phyloP scores from a whole-genome alignment of 306 rosid genomes.

The Rosa chinensis region DNA sequence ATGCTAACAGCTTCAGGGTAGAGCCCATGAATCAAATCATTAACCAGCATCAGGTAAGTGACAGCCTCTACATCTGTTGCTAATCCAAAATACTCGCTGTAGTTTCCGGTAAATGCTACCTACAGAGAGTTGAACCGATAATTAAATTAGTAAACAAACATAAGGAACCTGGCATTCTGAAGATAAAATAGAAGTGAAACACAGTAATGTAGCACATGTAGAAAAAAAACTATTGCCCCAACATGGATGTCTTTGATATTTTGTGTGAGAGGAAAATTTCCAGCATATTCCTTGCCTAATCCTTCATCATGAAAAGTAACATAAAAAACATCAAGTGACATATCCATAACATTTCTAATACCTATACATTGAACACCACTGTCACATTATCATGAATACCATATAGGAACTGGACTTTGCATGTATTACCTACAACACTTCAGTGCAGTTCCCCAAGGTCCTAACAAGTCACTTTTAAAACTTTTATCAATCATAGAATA shows the following conservation, averaged over 20 bases:
- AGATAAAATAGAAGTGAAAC: background rate
- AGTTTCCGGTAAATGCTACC: conserved; percentile 93
- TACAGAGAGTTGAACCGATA: conserved; percentile 24
- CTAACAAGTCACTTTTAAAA: background rate
- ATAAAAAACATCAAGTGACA: background rate
- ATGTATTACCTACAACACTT: background rate
- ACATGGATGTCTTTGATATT: background rate
- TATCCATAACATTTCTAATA: background rate
- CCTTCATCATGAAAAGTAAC: background rate
- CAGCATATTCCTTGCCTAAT: background rate
- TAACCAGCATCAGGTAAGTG: conserved; percentile 90
- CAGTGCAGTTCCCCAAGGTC: background rate
- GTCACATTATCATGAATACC: background rate
- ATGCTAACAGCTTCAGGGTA: conserved; percentile 81
- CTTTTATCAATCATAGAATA: background rate
- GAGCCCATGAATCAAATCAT: conserved; percentile 95
- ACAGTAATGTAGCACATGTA: background rate
- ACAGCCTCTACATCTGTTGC: conserved; percentile 96
- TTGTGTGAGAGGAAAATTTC: background rate
- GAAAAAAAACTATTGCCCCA: background rate
- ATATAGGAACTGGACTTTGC: background rate
- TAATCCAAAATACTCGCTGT: conserved; percentile 79
- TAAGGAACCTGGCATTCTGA: background rate
- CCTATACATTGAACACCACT: background rate
- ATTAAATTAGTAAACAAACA: background rate